These are phyloP conservation scores for Cytospora mali DNA, from an alignment of 2,329 filamentous ascomycete species.

Conservation along the genomic window DNA sequence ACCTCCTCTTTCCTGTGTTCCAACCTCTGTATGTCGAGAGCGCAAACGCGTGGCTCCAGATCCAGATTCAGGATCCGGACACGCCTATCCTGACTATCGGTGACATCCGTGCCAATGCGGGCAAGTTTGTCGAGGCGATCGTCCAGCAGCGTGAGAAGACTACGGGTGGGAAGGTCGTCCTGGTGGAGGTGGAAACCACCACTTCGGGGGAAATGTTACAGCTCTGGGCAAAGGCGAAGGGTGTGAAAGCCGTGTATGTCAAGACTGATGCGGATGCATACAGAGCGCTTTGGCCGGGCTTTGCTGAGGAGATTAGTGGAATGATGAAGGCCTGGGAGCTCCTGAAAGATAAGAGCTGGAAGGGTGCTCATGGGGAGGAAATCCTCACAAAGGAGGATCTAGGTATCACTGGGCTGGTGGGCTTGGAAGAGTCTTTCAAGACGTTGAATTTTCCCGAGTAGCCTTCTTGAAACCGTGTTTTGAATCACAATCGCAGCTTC, in stretches of 20 bases:
- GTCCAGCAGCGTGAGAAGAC: conserved; percentile 38
- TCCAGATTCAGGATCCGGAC: conserved; percentile 33
- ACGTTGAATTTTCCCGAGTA: neutral
- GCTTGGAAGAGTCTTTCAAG: neutral
- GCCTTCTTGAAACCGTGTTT: too few relatives aligned
- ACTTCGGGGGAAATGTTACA: conserved; percentile 36
- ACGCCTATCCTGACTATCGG: conserved; percentile 38
- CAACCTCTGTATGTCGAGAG: conserved; percentile 27
- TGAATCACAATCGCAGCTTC: too few relatives aligned
- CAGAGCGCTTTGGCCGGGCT: neutral
- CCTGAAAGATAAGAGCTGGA: neutral
- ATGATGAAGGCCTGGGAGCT: conserved; percentile 3
- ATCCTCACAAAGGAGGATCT: conserved; percentile 10
- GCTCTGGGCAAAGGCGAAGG: conserved; percentile 33
- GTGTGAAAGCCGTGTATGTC: neutral
- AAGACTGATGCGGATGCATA: neutral
- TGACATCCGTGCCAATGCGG: conserved; percentile 38
- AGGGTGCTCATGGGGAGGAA: neutral
- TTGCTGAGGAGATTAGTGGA: neutral
- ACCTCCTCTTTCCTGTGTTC: conserved; percentile 27
- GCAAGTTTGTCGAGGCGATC: conserved; percentile 38
- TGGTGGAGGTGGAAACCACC: conserved; percentile 33
- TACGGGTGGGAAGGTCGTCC: conserved; percentile 35
- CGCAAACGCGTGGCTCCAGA: conserved; percentile 34
- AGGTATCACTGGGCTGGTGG: neutral